Conservation (phyloP, 2,329 filamentous ascomycete genomes). For the Colletotrichum sp. region DNA sequence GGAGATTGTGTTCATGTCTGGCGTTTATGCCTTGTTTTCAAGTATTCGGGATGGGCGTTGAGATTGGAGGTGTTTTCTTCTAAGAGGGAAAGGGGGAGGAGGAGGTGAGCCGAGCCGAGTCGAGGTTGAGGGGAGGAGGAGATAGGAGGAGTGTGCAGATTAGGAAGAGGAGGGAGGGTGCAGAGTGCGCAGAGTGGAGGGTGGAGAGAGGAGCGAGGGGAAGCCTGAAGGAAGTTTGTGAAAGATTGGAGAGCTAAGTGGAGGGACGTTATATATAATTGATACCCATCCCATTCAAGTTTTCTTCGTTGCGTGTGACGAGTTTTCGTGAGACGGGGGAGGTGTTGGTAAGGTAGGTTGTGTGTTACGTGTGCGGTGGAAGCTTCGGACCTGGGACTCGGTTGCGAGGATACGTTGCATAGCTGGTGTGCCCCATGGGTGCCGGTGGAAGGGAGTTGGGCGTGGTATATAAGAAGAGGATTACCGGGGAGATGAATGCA, state of each 20-base stretch:
- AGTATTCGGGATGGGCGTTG: not conserved
- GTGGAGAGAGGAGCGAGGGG: not conserved
- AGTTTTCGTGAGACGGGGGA: not conserved
- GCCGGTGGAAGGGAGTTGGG: too few species aligned
- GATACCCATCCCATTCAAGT: constrained; percentile 40
- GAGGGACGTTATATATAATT: constrained; percentile 1
- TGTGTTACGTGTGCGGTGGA: not conserved
- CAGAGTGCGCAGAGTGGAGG: not conserved
- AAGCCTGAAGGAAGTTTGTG: not conserved
- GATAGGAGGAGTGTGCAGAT: not conserved
- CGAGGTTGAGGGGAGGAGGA: not conserved
- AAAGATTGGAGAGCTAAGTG: not conserved
- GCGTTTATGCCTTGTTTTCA: not conserved
- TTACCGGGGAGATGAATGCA: not conserved
- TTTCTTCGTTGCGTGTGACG: constrained; percentile 30
- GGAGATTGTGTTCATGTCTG: not conserved
- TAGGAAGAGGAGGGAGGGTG: not conserved
- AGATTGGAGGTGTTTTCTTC: not conserved
- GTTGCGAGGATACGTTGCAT: not conserved
- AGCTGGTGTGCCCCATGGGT: too few species aligned
- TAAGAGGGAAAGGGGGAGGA: not conserved
- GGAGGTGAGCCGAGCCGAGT: not conserved
- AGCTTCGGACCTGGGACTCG: not conserved
- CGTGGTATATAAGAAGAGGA: not conserved
- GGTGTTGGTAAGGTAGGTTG: not conserved